phyloP scores from a whole-genome alignment of 192 early-diverging fungal genomes.

The Allomyces macrogynus region DNA sequence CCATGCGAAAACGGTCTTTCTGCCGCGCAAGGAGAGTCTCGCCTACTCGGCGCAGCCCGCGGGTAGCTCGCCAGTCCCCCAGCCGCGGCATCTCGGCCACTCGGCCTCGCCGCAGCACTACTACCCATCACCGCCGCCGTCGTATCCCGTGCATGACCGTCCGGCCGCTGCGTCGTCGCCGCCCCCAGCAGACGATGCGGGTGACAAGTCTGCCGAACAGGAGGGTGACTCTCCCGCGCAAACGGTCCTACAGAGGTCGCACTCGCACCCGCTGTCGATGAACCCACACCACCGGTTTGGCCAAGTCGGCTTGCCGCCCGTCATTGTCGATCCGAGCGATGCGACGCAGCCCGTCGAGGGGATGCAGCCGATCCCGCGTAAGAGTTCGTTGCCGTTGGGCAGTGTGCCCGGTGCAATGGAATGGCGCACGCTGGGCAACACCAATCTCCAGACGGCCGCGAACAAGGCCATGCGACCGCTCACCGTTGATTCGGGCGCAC shows the following conservation, averaged over 20 bases:
- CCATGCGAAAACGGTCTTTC: too few species aligned
- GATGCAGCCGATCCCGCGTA: too few species aligned
- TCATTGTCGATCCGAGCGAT: too few species aligned
- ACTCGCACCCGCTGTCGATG: background rate
- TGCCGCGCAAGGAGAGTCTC: background rate
- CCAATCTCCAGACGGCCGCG: background rate
- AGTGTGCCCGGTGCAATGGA: too few species aligned
- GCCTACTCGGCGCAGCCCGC: background rate
- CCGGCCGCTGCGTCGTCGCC: background rate
- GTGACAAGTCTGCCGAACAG: background rate
- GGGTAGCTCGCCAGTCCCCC: background rate
- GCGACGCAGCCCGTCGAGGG: too few species aligned
- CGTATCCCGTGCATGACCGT: background rate
- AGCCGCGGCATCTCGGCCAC: background rate
- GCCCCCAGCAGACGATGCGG: background rate
- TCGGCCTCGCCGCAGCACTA: too few species aligned
- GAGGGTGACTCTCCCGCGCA: too few species aligned
- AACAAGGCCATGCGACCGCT: background rate
- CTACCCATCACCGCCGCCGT: background rate
- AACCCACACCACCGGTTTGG: background rate
- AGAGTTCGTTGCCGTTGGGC: too few species aligned
- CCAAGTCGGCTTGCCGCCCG: background rate
- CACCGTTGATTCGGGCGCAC: background rate
- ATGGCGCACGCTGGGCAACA: too few species aligned
- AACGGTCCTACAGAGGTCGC: too few species aligned